Evolutionary conservation across 2,329 filamentous ascomycete genomes (phyloP).

Genomic region (Exophiala lecanii-corni): DNA sequence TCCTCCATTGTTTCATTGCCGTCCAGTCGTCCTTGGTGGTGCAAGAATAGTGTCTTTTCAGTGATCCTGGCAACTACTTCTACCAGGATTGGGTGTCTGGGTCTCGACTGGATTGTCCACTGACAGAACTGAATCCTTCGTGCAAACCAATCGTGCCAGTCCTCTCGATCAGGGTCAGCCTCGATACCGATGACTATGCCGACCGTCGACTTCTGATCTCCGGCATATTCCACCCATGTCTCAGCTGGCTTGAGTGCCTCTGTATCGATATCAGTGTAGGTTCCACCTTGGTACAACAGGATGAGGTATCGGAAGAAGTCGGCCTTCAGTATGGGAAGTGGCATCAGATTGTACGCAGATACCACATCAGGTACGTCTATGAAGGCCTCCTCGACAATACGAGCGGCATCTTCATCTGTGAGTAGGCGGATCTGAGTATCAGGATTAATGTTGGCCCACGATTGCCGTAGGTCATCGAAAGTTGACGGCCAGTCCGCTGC

Average conservation of each 20-base stretch:
- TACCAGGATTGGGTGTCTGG: slow-evolving; percentile 82
- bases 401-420: not conserved
- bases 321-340: slow-evolving; percentile 37
- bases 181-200: slow-evolving; percentile 91
- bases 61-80: slow-evolving; percentile 76
- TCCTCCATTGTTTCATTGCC: slow-evolving; percentile 47
- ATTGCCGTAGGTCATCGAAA: not conserved
- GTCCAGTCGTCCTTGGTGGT: slow-evolving; percentile 51
- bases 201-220: slow-evolving; percentile 47
- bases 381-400: not conserved
- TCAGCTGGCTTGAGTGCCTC: slow-evolving; percentile 1
- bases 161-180: slow-evolving; percentile 82
- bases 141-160: slow-evolving; percentile 94
- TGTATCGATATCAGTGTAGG: slow-evolving; percentile 40
- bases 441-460: not conserved
- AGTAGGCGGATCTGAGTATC: not conserved
- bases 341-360: not conserved
- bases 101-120: slow-evolving; percentile 94
- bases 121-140: slow-evolving; percentile 95
- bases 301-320: slow-evolving; percentile 43
- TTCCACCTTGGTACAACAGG: slow-evolving; percentile 38
- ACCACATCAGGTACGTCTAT: not conserved
- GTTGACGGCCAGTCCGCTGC: not conserved
- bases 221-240: slow-evolving; percentile 1
- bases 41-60: slow-evolving; percentile 60